A percentile compares a stretch with the other conserved stretches of the same genome.
Conservation (phyloP, 1,139 yeast species). For the Saccharomycopsis phalli region DNA sequence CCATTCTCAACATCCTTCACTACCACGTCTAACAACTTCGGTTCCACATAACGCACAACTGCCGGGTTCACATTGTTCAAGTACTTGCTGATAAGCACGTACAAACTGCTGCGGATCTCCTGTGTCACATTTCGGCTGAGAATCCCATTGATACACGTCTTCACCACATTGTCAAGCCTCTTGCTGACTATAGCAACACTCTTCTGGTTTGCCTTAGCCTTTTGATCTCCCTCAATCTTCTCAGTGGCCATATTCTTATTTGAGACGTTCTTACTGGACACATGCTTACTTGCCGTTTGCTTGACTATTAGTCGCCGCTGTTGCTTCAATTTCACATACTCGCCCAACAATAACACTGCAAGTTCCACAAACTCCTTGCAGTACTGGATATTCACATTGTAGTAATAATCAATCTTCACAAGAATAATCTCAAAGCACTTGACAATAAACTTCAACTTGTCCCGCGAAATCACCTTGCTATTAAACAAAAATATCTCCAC, state of each 20-base stretch:
- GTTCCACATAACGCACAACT: too few species aligned
- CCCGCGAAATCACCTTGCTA: constrained; percentile 34
- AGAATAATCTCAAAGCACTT: constrained; percentile 69
- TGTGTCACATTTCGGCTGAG: constrained; percentile 59
- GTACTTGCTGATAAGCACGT: constrained; percentile 62
- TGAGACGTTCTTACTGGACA: too few species aligned
- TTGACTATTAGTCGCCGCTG: too few species aligned
- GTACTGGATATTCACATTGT: constrained; percentile 55
- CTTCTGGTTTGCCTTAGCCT: constrained; percentile 28
- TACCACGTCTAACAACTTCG: constrained; percentile 51
- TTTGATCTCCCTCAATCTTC: constrained; percentile 25
- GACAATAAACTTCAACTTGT: constrained; percentile 53
- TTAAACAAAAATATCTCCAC: constrained; percentile 67
- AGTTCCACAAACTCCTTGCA: constrained; percentile 74
- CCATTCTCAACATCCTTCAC: constrained; percentile 76
- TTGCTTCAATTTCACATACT: too few species aligned
- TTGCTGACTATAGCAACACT: constrained; percentile 25
- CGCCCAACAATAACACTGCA: constrained; percentile 60
- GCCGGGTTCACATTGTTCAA: too few species aligned
- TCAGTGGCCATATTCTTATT: too few species aligned
- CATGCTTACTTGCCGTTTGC: too few species aligned
- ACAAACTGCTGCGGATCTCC: constrained; percentile 65
- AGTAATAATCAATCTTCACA: constrained; percentile 69
- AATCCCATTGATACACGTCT: constrained; percentile 67
- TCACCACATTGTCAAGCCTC: constrained; percentile 60